Conservation (phyloP, 78 protist genomes). For the Dictyostelium citrinum region DNA sequence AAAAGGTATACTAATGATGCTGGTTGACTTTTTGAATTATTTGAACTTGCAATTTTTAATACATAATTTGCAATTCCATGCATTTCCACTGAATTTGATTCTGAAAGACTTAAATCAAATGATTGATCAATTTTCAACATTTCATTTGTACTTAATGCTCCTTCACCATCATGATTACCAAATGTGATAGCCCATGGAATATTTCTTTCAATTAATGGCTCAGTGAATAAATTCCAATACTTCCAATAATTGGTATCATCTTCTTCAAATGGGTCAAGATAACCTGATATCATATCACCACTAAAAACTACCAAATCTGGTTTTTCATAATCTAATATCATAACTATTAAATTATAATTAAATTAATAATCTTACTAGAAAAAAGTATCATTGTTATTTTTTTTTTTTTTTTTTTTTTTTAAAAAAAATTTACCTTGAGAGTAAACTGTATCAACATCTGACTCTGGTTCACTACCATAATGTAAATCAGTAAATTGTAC, state of each 20-base stretch:
- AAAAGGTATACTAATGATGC: conserved; percentile 20
- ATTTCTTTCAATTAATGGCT: conserved; percentile 3
- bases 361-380: neutral
- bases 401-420: neutral
- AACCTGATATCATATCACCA: conserved; percentile 60
- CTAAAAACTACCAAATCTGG: conserved; percentile 46
- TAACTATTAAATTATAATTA: neutral
- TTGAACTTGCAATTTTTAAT: neutral
- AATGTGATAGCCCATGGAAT: conserved; percentile 67
- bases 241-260: neutral
- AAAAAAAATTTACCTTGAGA: neutral
- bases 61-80: conserved; percentile 26
- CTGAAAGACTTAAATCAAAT: neutral
- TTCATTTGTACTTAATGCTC: neutral
- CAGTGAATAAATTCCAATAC: conserved; percentile 13
- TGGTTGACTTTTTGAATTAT: neutral
- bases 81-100: neutral
- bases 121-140: neutral
- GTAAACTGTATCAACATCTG: neutral
- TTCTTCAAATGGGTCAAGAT: neutral
- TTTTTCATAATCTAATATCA: neutral
- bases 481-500: conserved; percentile 76
- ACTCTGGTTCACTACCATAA: conserved; percentile 37
- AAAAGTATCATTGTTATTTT: too few species aligned
- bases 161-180: conserved; percentile 71